These are phyloP conservation scores for Fomitopsis pinicola DNA, from an alignment of 1,284 basidiomycete genomes.

Conservation along the genomic window DNA sequence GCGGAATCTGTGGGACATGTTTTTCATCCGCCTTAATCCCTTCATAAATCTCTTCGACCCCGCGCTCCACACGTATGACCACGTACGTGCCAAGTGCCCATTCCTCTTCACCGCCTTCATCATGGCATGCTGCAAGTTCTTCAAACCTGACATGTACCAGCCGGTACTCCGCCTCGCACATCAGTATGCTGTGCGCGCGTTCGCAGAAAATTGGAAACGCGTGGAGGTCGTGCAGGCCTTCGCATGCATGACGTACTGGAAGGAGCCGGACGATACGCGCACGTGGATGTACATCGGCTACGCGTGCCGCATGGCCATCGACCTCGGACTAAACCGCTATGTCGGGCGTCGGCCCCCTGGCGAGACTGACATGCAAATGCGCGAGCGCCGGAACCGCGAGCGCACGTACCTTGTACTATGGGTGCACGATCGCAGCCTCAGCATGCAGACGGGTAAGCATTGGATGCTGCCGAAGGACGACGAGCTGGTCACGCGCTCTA, in stretches of 20 bases:
- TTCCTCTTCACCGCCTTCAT: slow-evolving; percentile 80
- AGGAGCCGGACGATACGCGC: slow-evolving; percentile 74
- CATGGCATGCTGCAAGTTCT: slow-evolving; percentile 84
- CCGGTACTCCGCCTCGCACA: slow-evolving; percentile 65
- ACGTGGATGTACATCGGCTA: slow-evolving; percentile 85
- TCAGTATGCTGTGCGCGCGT: slow-evolving; percentile 69
- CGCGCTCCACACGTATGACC: slow-evolving; percentile 64
- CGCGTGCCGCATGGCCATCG: slow-evolving; percentile 83
- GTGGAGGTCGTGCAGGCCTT: slow-evolving; percentile 84
- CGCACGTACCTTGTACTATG: slow-evolving; percentile 80
- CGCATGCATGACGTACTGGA: slow-evolving; percentile 84
- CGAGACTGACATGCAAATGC: slow-evolving; percentile 59
- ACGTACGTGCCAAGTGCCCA: slow-evolving; percentile 70
- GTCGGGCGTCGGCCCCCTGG: slow-evolving; percentile 44
- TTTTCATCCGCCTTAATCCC: slow-evolving; percentile 77
- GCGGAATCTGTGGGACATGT: slow-evolving; percentile 63
- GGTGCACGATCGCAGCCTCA: slow-evolving; percentile 77
- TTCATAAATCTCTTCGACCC: slow-evolving; percentile 85
- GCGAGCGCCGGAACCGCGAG: slow-evolving; percentile 77
- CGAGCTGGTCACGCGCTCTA: slow-evolving; percentile 63
- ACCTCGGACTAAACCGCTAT: slow-evolving; percentile 72
- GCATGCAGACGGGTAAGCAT: slow-evolving; percentile 75
- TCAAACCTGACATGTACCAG: slow-evolving; percentile 65
- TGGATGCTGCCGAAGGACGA: slow-evolving; percentile 80
- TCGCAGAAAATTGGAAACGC: slow-evolving; percentile 69